Conservation (phyloP, 306 rosid genomes). For the Herpetospermum pedunculosum region DNA sequence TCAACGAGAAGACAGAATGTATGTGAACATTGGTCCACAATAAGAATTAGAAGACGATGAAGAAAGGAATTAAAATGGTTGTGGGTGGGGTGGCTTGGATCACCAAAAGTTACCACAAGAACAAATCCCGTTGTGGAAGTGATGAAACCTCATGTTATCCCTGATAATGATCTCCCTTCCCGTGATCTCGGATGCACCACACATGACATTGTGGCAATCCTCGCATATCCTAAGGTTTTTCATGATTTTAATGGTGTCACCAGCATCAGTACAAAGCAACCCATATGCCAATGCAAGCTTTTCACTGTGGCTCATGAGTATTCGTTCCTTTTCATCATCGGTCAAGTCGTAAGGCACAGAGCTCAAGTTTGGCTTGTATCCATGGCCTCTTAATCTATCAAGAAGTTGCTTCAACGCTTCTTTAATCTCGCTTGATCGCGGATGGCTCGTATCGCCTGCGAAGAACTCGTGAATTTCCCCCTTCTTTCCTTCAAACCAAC, state of each 20-base stretch:
- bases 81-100: constrained; percentile 11
- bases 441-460: constrained; percentile 54
- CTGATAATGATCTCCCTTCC: constrained; percentile 67
- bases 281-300: constrained; percentile 69
- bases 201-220: constrained; percentile 70
- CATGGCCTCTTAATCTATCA: constrained; percentile 35
- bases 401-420: constrained; percentile 46
- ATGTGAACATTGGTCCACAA: background rate
- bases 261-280: constrained; percentile 33
- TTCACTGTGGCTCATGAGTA: constrained; percentile 65
- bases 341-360: constrained; percentile 43
- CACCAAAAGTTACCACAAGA: constrained; percentile 76
- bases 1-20: background rate
- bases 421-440: constrained; percentile 35
- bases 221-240: constrained; percentile 79
- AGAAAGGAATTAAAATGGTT: background rate
- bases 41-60: background rate
- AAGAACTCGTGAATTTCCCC: constrained; percentile 52
- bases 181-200: constrained; percentile 42
- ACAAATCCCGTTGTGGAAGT: constrained; percentile 55
- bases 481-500: constrained; percentile 67
- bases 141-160: constrained; percentile 72
- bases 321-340: constrained; percentile 36
- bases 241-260: constrained; percentile 56
- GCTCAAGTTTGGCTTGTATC: constrained; percentile 47